phyloP scores from a whole-genome alignment of 306 rosid genomes.

The Quercus dentata region DNA sequence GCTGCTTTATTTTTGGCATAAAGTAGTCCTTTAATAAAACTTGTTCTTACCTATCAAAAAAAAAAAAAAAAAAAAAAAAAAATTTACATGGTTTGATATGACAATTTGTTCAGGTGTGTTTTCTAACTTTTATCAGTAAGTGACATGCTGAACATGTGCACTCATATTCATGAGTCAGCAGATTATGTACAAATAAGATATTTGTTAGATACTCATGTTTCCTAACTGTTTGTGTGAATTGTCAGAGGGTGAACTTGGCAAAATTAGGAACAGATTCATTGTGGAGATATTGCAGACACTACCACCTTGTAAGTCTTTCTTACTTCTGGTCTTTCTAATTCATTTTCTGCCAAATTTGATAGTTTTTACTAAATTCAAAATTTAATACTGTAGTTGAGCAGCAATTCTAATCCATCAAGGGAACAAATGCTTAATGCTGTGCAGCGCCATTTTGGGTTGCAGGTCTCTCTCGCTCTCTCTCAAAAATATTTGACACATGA shows the following conservation, averaged over 20 bases:
- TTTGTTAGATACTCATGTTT: background rate
- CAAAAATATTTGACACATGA: background rate
- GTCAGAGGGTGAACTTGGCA: slow-evolving; percentile 47
- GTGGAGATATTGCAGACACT: slow-evolving; percentile 60
- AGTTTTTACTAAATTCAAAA: background rate
- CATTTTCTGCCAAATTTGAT: background rate
- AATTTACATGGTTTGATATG: background rate
- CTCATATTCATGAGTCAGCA: background rate
- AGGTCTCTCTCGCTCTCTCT: slow-evolving; percentile 30
- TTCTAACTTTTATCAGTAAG: background rate
- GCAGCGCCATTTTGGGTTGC: slow-evolving; percentile 45
- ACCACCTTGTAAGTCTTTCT: slow-evolving; percentile 52
- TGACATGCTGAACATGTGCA: background rate
- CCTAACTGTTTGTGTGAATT: background rate
- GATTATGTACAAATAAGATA: background rate
- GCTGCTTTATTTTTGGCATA: too few relatives aligned
- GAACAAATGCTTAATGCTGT: slow-evolving; percentile 44
- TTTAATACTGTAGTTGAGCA: slow-evolving; percentile 30
- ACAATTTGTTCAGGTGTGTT: background rate
- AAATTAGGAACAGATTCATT: slow-evolving; percentile 53
- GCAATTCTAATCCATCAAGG: slow-evolving; percentile 34
- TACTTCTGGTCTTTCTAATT: background rate
- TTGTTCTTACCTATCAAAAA: too few relatives aligned
- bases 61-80: too few relatives aligned
- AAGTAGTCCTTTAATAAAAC: too few relatives aligned